Percentiles rank a stretch among this genome's conserved stretches.
These are phyloP conservation scores for Leishmania braziliensis DNA, from an alignment of 208 protist species.

Conservation along the genomic window DNA sequence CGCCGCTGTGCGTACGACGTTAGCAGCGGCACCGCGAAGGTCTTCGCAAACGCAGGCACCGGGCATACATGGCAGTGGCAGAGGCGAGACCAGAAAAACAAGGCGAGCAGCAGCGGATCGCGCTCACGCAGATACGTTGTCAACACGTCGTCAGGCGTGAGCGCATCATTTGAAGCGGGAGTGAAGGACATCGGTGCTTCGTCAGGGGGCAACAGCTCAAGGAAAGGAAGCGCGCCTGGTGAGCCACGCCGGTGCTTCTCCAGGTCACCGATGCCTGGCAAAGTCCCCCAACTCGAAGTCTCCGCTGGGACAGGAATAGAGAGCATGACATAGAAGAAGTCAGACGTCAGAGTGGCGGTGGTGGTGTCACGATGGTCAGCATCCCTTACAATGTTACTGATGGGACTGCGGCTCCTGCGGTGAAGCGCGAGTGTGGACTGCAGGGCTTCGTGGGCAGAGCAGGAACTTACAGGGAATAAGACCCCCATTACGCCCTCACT, in stretches of 20 bases:
- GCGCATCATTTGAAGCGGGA: not conserved
- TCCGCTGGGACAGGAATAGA: not conserved
- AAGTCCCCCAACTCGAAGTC: not conserved
- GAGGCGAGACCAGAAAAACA: slow-evolving; percentile 24
- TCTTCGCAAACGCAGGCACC: slow-evolving; percentile 12
- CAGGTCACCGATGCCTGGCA: not conserved
- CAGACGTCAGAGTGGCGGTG: not conserved
- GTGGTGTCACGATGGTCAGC: not conserved
- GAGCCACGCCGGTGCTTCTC: not conserved
- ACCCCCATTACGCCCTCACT: not conserved
- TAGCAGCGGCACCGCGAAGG: slow-evolving; percentile 21
- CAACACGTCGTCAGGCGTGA: slow-evolving; percentile 13
- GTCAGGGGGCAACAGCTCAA: slow-evolving; percentile 3
- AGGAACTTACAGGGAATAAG: not conserved
- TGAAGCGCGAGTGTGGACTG: not conserved
- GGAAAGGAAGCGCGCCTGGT: slow-evolving; percentile 5
- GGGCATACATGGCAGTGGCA: slow-evolving; percentile 22
- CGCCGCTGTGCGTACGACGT: not conserved
- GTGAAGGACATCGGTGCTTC: not conserved
- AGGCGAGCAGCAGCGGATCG: slow-evolving; percentile 14
- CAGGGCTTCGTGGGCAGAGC: not conserved
- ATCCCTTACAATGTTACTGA: not conserved
- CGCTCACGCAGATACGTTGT: not conserved
- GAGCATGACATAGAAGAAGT: slow-evolving; percentile 6
- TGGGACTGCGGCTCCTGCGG: too few relatives aligned